Evolutionary conservation across 2,329 filamentous ascomycete genomes (phyloP), one percentile per base, ranked within the genome.

Genomic region (Penicillium sp.): DNA sequence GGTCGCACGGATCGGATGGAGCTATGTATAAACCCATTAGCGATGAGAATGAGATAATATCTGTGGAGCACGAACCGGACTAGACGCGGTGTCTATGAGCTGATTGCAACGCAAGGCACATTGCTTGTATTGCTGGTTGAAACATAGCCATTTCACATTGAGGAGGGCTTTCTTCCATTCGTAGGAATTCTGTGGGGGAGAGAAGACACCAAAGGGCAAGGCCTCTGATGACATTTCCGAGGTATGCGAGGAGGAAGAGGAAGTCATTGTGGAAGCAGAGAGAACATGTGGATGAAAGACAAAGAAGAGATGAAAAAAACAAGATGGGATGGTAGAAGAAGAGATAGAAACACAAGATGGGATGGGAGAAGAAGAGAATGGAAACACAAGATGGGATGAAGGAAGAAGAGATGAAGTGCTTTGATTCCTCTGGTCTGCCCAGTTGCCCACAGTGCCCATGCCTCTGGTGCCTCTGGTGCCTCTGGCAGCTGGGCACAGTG

Each of bases 111-210:
- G 67, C 14, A 67, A 59, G 26, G 69, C 66, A 60, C 76, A 78
- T 63, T 75, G 71, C 39, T 75, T 77, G 63, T 76, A 76, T 57
- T 75, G 72, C 7, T 68, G 67, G 38, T 69, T 66, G 14, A 72
- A 37, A 56, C 73, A 76, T 14, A 76, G 61, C 24, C 66, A 43
- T 50, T 77, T 78, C 50, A 76, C 62, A 13, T 66, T 64, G 13
- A 65, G 57, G 4, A 78, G 64, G 3, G 61, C 64, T 9, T 39
- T 29, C 39, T 68, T 69, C 75, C 76, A 77, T 50, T 76, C 44
- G 10, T 66, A 13, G 59, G 56, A 6, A 6, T 68, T 66, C 10
- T 37, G 55, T 20, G 66, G 61, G 18, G 62, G 59, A 16, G 55
- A 53, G 8, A 40, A 35, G 14, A 60, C 43, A 8, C 58, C 61